Conservation (phyloP, 1,139 yeast species). For the Suhomyces coccinellae region DNA sequence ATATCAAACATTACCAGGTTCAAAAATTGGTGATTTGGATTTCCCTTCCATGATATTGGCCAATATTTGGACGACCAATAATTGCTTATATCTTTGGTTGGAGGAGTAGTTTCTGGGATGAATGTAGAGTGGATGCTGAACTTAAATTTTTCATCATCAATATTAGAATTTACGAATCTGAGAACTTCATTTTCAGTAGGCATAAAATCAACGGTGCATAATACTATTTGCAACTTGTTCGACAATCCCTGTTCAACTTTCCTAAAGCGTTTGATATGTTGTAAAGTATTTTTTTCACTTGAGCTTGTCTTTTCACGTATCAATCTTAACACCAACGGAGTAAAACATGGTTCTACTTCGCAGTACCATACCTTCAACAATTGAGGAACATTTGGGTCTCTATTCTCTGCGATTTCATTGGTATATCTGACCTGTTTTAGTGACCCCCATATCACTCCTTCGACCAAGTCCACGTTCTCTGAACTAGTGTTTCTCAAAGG, state of each 20-base stretch:
- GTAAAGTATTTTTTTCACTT: slow-evolving; percentile 26
- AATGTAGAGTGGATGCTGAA: slow-evolving; percentile 11
- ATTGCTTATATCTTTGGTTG: slow-evolving; percentile 59
- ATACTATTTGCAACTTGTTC: slow-evolving; percentile 23
- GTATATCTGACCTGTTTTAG: slow-evolving; percentile 49
- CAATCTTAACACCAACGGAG: slow-evolving; percentile 29
- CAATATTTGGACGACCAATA: slow-evolving; percentile 70
- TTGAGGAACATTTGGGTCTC: slow-evolving; percentile 31
- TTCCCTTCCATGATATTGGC: slow-evolving; percentile 95
- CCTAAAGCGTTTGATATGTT: slow-evolving; percentile 38
- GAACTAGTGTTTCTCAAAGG: neutral
- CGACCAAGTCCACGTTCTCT: slow-evolving; percentile 44
- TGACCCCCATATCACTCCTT: slow-evolving; percentile 46
- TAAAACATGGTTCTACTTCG: slow-evolving; percentile 30
- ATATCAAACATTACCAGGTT: slow-evolving; percentile 53
- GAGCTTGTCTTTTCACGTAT: slow-evolving; percentile 31
- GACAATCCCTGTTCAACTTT: slow-evolving; percentile 15
- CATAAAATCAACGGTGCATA: slow-evolving; percentile 29
- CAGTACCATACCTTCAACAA: slow-evolving; percentile 60
- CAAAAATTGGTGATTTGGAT: slow-evolving; percentile 75
- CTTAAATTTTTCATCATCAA: neutral
- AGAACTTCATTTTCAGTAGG: slow-evolving; percentile 17
- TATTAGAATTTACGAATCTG: slow-evolving; percentile 12
- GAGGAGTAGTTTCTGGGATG: slow-evolving; percentile 57
- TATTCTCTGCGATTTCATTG: slow-evolving; percentile 14